Conservation (phyloP, 202 grass and related monocot species). For the Setaria italica region DNA sequence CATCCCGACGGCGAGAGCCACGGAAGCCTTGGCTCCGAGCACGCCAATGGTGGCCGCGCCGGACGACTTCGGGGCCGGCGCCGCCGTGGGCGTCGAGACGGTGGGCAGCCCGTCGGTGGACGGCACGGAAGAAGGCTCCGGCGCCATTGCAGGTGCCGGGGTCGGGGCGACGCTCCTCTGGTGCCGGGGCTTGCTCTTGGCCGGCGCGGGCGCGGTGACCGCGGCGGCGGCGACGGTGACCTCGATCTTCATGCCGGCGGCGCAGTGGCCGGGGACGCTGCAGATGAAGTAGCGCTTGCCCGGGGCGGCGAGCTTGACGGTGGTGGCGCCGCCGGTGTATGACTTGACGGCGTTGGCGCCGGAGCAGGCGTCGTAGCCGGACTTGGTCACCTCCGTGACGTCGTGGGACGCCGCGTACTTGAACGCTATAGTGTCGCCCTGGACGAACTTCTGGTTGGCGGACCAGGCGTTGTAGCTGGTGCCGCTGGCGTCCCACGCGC, state of each 20-base stretch:
- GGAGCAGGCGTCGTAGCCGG: conserved; percentile 74
- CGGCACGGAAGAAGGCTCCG: not conserved
- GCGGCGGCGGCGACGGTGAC: conserved; percentile 52
- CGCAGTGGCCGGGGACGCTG: conserved; percentile 66
- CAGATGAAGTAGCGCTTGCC: conserved; percentile 87
- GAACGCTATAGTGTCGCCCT: conserved; percentile 67
- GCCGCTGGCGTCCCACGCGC: conserved; percentile 62
- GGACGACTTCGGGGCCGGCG: conserved; percentile 38
- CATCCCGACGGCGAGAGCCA: not conserved
- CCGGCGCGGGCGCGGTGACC: not conserved
- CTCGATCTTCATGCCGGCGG: conserved; percentile 77
- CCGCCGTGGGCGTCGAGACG: conserved; percentile 37
- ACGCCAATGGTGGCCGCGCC: conserved; percentile 17
- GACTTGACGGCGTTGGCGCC: conserved; percentile 43
- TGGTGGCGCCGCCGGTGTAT: conserved; percentile 49
- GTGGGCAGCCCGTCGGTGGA: conserved; percentile 33
- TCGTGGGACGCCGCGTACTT: conserved; percentile 55
- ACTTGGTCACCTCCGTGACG: conserved; percentile 65
- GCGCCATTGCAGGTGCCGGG: not conserved
- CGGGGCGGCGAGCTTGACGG: conserved; percentile 48
- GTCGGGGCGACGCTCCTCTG: conserved; percentile 38
- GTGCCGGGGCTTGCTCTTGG: conserved; percentile 38
- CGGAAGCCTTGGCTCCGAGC: conserved; percentile 23
- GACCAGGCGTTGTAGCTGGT: conserved; percentile 60
- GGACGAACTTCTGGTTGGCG: not conserved